These are phyloP conservation scores for Nicotiana otophora DNA, from an alignment of 257 asterid genomes.

Conservation along the genomic window DNA sequence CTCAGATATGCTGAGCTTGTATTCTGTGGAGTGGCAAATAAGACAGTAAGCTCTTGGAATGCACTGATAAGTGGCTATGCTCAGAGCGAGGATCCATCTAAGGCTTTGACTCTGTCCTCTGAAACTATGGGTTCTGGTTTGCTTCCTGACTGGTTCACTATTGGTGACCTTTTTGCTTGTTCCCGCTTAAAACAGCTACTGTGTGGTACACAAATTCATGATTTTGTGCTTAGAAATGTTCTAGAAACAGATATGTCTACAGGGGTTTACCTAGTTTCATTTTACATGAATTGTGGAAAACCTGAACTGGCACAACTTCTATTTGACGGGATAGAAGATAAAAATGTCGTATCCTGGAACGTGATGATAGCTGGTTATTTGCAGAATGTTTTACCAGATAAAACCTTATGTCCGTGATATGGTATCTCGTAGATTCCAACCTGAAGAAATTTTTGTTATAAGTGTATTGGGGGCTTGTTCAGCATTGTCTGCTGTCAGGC, in stretches of 20 bases:
- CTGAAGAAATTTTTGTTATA: slow-evolving; percentile 14
- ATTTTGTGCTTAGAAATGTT: slow-evolving; percentile 24
- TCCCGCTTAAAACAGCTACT: slow-evolving; percentile 7
- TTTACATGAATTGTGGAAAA: slow-evolving; percentile 24
- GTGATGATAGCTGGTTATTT: slow-evolving; percentile 29
- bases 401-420: slow-evolving; percentile 18
- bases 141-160: slow-evolving; percentile 23
- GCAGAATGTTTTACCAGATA: slow-evolving; percentile 16
- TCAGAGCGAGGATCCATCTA: slow-evolving; percentile 11
- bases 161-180: slow-evolving; percentile 23
- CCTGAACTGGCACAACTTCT: slow-evolving; percentile 12
- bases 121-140: slow-evolving; percentile 20
- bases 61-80: slow-evolving; percentile 24
- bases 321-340: slow-evolving; percentile 7
- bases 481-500: slow-evolving; percentile 19
- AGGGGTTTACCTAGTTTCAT: slow-evolving; percentile 22
- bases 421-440: slow-evolving; percentile 16
- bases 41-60: slow-evolving; percentile 30
- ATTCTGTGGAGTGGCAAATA: slow-evolving; percentile 13
- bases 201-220: slow-evolving; percentile 20
- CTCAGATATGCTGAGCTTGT: slow-evolving; percentile 15
- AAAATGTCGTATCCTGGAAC: slow-evolving; percentile 21
- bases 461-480: slow-evolving; percentile 28
- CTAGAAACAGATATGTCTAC: slow-evolving; percentile 18
- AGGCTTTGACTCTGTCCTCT: slow-evolving; percentile 12